These are phyloP conservation scores for Tuber brumale DNA, from an alignment of 495 filamentous ascomycete genomes.

Conservation along the genomic window DNA sequence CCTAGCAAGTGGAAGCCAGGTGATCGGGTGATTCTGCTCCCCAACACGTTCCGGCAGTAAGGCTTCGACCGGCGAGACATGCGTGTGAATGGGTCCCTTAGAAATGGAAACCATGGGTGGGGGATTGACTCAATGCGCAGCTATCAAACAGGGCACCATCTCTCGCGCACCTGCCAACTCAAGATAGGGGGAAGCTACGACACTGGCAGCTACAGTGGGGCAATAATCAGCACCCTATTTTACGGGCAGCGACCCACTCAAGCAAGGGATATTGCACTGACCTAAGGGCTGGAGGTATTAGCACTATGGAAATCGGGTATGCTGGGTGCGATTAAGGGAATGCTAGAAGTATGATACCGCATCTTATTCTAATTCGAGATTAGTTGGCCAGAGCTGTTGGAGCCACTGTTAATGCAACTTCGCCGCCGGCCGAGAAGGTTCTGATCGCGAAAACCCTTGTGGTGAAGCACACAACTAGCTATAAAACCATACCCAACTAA, in stretches of 20 bases:
- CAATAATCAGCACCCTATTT: background rate
- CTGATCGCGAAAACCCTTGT: constrained; percentile 44
- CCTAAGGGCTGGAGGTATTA: constrained; percentile 43
- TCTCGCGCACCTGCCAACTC: background rate
- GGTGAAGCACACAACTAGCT: constrained; percentile 54
- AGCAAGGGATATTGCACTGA: constrained; percentile 20
- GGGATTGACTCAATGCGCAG: background rate
- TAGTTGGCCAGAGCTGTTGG: constrained; percentile 43
- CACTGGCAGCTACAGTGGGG: background rate
- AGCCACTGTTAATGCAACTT: constrained; percentile 45
- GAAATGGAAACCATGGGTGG: background rate
- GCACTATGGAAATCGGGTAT: constrained; percentile 37
- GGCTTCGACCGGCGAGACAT: background rate
- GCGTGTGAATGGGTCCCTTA: background rate
- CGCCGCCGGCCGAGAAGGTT: constrained; percentile 42
- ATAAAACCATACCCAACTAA: constrained; percentile 56
- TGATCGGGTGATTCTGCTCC: background rate
- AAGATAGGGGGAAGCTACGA: background rate
- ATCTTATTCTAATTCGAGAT: background rate
- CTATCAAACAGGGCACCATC: background rate
- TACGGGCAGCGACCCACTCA: background rate
- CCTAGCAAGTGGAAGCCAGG: background rate
- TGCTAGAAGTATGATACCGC: background rate
- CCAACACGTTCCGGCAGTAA: background rate
- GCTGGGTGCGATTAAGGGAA: background rate